phyloP scores from a whole-genome alignment of 495 filamentous ascomycete species.

The Hypoxylon perforatum region DNA sequence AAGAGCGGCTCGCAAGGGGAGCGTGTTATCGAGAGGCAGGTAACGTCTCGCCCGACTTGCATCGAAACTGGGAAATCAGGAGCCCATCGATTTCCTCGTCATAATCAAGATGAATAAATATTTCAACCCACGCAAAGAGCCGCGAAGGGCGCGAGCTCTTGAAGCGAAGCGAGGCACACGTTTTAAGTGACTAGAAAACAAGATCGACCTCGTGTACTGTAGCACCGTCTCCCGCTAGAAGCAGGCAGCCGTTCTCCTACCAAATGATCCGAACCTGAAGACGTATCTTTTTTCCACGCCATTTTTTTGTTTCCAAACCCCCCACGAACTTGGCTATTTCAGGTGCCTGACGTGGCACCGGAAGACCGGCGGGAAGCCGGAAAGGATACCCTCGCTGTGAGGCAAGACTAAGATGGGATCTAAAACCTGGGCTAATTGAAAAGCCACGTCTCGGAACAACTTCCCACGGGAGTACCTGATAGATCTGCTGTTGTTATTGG shows the following conservation, averaged over 20 bases:
- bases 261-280: slow-evolving; percentile 11
- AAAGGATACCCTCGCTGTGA: slow-evolving; percentile 20
- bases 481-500: slow-evolving; percentile 16
- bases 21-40: neutral
- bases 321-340: slow-evolving; percentile 28
- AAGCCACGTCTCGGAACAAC: slow-evolving; percentile 27
- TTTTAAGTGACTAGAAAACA: slow-evolving; percentile 8
- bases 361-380: slow-evolving; percentile 33
- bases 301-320: neutral
- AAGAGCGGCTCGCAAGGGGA: neutral
- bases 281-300: slow-evolving; percentile 10
- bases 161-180: slow-evolving; percentile 4
- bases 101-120: slow-evolving; percentile 1
- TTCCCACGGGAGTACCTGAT: slow-evolving; percentile 20
- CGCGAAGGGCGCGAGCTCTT: slow-evolving; percentile 1
- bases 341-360: slow-evolving; percentile 37
- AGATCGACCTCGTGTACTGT: slow-evolving; percentile 12
- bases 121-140: slow-evolving; percentile 6
- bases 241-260: slow-evolving; percentile 8
- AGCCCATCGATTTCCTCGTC: slow-evolving; percentile 10
- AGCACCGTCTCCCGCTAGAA: slow-evolving; percentile 12
- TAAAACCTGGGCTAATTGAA: slow-evolving; percentile 24
- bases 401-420: slow-evolving; percentile 29
- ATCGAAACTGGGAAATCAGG: slow-evolving; percentile 10
- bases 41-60: slow-evolving; percentile 20